Percentiles rank a stretch among this genome's conserved stretches.
Evolutionary conservation across 1,139 yeast genomes (phyloP).

Genomic region (Candida pseudoviswanathii): DNA sequence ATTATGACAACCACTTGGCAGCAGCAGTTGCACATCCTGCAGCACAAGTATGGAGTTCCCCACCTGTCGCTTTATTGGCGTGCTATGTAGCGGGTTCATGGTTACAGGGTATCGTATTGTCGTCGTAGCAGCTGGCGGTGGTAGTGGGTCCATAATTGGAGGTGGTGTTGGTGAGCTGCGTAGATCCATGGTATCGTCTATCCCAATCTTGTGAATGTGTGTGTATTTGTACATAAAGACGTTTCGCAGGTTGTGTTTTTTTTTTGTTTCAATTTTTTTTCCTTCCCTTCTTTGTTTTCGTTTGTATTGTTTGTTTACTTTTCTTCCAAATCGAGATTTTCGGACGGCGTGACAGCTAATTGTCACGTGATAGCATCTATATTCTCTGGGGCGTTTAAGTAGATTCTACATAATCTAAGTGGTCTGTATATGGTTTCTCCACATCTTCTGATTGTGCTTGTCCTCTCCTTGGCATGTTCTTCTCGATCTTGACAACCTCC

Average conservation of each 20-base stretch:
- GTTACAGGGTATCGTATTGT: background rate
- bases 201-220: background rate
- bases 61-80: background rate
- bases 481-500: slow-evolving; percentile 42
- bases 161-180: slow-evolving; percentile 1
- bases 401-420: slow-evolving; percentile 9
- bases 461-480: slow-evolving; percentile 8
- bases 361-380: background rate
- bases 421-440: slow-evolving; percentile 13
- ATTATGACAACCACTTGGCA: background rate
- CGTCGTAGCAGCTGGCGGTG: background rate
- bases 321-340: background rate
- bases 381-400: background rate
- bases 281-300: background rate
- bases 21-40: background rate
- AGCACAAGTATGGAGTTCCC: background rate
- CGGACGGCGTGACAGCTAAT: background rate
- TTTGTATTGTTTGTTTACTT: background rate
- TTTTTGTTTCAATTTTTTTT: background rate
- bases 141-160: background rate
- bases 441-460: slow-evolving; percentile 6
- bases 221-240: background rate
- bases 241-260: background rate
- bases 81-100: background rate
- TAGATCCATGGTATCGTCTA: background rate